A percentile compares a stretch with the other conserved stretches of the same genome.
These are phyloP conservation scores for Sugiyamaella qingdaonensis DNA, from an alignment of 805 yeast genomes.

Conservation along the genomic window DNA sequence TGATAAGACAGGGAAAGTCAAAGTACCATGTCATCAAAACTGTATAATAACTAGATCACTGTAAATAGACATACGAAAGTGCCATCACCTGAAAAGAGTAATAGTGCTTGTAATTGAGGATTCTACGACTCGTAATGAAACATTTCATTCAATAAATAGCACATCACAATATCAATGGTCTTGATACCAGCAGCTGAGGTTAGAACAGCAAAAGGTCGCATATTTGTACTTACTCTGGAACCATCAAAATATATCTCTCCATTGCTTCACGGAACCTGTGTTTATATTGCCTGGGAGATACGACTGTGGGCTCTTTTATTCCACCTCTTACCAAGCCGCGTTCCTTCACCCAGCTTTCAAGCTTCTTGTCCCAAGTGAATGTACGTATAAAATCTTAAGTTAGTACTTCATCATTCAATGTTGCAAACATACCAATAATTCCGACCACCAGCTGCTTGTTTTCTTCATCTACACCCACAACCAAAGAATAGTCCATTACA, in stretches of 20 bases:
- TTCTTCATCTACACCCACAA: slow-evolving; percentile 77
- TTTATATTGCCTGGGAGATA: slow-evolving; percentile 94
- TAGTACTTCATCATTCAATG: not conserved
- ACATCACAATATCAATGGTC: slow-evolving; percentile 5
- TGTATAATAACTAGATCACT: slow-evolving; percentile 6
- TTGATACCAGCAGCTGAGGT: slow-evolving; percentile 31
- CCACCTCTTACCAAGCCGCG: slow-evolving; percentile 81
- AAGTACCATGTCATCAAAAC: slow-evolving; percentile 32
- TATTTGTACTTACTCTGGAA: slow-evolving; percentile 56
- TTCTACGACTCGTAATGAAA: too few relatives aligned
- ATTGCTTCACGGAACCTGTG: slow-evolving; percentile 94
- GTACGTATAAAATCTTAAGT: slow-evolving; percentile 75
- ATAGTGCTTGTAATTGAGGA: not conserved
- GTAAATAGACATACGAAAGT: not conserved
- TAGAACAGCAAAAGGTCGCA: not conserved
- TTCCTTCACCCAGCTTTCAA: slow-evolving; percentile 98
- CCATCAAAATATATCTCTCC: slow-evolving; percentile 93
- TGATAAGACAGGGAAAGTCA: slow-evolving; percentile 72
- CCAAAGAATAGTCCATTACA: slow-evolving; percentile 96
- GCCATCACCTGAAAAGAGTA: not conserved
- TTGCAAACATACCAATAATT: slow-evolving; percentile 52
- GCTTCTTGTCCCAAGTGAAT: slow-evolving; percentile 97
- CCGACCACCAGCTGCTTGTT: slow-evolving; percentile 76
- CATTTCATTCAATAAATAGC: not conserved
- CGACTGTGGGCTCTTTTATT: slow-evolving; percentile 92